A percentile compares a stretch with the other conserved stretches of the same genome.
These are phyloP conservation scores for Prunus fruticosa DNA, from an alignment of 306 rosid genomes.

Conservation along the genomic window DNA sequence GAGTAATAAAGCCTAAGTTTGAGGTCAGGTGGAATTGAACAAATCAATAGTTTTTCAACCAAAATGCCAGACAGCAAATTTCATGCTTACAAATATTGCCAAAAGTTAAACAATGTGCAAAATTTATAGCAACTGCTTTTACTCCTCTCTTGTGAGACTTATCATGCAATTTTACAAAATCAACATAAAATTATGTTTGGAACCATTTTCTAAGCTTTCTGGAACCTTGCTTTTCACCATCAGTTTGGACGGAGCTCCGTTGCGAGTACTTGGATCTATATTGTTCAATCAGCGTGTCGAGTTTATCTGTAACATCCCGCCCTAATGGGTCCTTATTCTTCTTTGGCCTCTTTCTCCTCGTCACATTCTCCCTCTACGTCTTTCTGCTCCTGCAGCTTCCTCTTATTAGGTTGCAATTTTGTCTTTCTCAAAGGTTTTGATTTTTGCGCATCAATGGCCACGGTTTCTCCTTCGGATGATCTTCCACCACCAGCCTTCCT, in stretches of 20 bases:
- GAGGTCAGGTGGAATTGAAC: no score
- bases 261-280: slow-evolving; percentile 69
- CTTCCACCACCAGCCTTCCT: slow-evolving; percentile 29
- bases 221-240: slow-evolving; percentile 48
- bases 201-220: slow-evolving; percentile 80
- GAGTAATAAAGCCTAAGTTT: no score
- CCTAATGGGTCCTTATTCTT: slow-evolving; percentile 69
- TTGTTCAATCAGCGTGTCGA: slow-evolving; percentile 85
- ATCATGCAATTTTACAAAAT: not conserved
- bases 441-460: slow-evolving; percentile 13
- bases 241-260: slow-evolving; percentile 38
- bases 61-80: no score
- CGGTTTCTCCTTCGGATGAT: slow-evolving; percentile 13
- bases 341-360: slow-evolving; percentile 41
- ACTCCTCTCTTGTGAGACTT: not conserved
- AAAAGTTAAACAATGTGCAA: not conserved
- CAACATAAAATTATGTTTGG: slow-evolving; percentile 34
- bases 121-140: not conserved
- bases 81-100: not conserved
- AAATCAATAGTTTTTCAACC: no score
- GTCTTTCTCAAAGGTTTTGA: slow-evolving; percentile 24
- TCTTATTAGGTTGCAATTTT: slow-evolving; percentile 37
- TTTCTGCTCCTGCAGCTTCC: slow-evolving; percentile 47
- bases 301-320: slow-evolving; percentile 66
- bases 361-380: slow-evolving; percentile 25